Percentiles rank a stretch among this genome's conserved stretches.
Evolutionary conservation across 2,329 filamentous ascomycete genomes (phyloP).

Genomic region (Fusarium agapanthi): DNA sequence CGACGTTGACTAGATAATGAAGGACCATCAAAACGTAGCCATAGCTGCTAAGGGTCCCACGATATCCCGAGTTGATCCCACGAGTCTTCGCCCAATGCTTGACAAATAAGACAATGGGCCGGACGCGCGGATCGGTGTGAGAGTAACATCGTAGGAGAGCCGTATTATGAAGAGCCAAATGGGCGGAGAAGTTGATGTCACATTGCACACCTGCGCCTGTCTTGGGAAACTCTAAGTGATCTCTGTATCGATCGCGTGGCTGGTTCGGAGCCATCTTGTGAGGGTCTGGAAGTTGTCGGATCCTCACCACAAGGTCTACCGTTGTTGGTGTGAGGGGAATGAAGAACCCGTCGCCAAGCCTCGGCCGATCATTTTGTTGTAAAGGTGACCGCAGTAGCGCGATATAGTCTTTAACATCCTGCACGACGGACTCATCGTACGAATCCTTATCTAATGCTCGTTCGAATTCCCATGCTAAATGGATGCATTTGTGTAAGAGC

Average conservation of each 20-base stretch:
- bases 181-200: slow-evolving; percentile 91
- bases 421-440: slow-evolving; percentile 51
- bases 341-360: slow-evolving; percentile 34
- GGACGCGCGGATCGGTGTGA: slow-evolving; percentile 78
- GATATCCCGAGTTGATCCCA: slow-evolving; percentile 86
- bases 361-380: background rate
- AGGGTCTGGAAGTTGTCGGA: slow-evolving; percentile 59
- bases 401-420: slow-evolving; percentile 59
- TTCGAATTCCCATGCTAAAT: slow-evolving; percentile 66
- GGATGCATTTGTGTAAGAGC: slow-evolving; percentile 62
- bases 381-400: slow-evolving; percentile 55
- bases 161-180: slow-evolving; percentile 85
- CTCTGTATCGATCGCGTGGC: slow-evolving; percentile 62
- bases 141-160: slow-evolving; percentile 84
- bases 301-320: slow-evolving; percentile 50
- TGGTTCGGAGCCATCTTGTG: slow-evolving; percentile 60
- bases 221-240: slow-evolving; percentile 80
- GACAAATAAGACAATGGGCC: slow-evolving; percentile 82
- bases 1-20: slow-evolving; percentile 88
- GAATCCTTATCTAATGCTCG: slow-evolving; percentile 58
- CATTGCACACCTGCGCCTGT: slow-evolving; percentile 82
- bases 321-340: slow-evolving; percentile 51
- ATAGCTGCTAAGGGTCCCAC: slow-evolving; percentile 87
- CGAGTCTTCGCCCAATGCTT: slow-evolving; percentile 91
- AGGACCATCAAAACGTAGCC: slow-evolving; percentile 93